Evolutionary conservation across 1,284 basidiomycete genomes (phyloP).

Genomic region (Mrakiaceae sp.): DNA sequence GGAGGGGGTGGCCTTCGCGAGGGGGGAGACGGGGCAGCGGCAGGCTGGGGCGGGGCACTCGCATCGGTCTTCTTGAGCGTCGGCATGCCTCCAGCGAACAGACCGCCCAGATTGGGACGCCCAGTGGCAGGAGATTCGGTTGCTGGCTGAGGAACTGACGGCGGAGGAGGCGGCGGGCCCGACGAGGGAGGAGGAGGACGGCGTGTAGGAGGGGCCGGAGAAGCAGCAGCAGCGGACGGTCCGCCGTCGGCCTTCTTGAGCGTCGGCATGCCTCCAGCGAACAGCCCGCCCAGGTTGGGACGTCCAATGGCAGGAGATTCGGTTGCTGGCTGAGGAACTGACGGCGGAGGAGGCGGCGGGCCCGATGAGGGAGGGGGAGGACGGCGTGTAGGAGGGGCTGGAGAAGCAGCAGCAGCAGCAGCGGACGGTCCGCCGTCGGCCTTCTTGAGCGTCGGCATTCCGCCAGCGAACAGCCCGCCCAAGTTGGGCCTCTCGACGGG

Average conservation of each 20-base stretch:
- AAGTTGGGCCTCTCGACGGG: slow-evolving; percentile 48
- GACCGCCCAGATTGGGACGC: slow-evolving; percentile 45
- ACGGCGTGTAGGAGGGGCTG: slow-evolving; percentile 17
- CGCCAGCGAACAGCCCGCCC: slow-evolving; percentile 75
- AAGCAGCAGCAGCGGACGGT: slow-evolving; percentile 1
- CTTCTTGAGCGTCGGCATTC: slow-evolving; percentile 78
- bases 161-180: not conserved
- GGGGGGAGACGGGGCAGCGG: slow-evolving; percentile 14
- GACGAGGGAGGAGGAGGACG: slow-evolving; percentile 25
- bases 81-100: slow-evolving; percentile 86
- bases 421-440: slow-evolving; percentile 19
- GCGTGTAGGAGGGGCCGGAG: slow-evolving; percentile 17
- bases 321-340: not conserved
- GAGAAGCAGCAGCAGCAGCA: slow-evolving; percentile 9
- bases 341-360: not conserved
- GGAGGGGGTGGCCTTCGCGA: slow-evolving; percentile 23
- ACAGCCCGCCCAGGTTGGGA: slow-evolving; percentile 6
- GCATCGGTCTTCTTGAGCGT: slow-evolving; percentile 57
- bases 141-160: not conserved
- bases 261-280: slow-evolving; percentile 40
- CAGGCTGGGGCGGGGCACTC: slow-evolving; percentile 20
- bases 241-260: slow-evolving; percentile 63
- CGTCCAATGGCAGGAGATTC: not conserved
- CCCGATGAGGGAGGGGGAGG: slow-evolving; percentile 25
- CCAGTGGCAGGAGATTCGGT: not conserved